phyloP scores from a whole-genome alignment of 2,329 filamentous ascomycete species.

The Aspergillus ochraceus region DNA sequence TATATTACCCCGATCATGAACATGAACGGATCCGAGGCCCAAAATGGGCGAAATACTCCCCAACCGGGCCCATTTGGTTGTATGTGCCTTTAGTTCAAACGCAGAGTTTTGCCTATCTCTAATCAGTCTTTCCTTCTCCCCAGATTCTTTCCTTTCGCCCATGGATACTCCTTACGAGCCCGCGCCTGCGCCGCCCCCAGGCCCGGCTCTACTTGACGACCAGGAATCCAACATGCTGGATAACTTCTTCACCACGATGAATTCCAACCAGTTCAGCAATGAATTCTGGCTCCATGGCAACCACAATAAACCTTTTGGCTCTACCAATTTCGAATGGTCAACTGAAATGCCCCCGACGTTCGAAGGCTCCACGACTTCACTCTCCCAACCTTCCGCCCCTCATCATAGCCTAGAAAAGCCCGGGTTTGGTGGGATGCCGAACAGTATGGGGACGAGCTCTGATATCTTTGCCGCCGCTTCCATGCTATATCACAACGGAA shows the following conservation, averaged over 20 bases:
- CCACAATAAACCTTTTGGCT: conserved; percentile 28
- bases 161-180: conserved; percentile 43
- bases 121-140: conserved; percentile 1
- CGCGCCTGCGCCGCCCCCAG: conserved; percentile 63
- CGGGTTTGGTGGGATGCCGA: conserved; percentile 22
- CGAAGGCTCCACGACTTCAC: conserved; percentile 65
- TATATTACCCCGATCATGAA: conserved; percentile 29
- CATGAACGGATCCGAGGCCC: conserved; percentile 30
- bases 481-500: conserved; percentile 44
- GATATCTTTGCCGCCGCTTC: conserved; percentile 62
- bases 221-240: conserved; percentile 57
- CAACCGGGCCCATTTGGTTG: conserved; percentile 66
- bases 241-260: conserved; percentile 46
- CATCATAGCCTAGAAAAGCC: conserved; percentile 29
- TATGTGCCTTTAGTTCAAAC: conserved; percentile 45
- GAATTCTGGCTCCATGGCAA: conserved; percentile 39
- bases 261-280: conserved; percentile 37
- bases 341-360: conserved; percentile 62
- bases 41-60: conserved; percentile 50
- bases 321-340: conserved; percentile 38
- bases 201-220: conserved; percentile 65
- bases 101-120: conserved; percentile 2
- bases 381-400: conserved; percentile 52
- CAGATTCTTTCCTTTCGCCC: conserved; percentile 36
- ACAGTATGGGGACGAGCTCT: conserved; percentile 28